phyloP scores from a whole-genome alignment of 352 stramenopile species.

The Pythium chondricola region DNA sequence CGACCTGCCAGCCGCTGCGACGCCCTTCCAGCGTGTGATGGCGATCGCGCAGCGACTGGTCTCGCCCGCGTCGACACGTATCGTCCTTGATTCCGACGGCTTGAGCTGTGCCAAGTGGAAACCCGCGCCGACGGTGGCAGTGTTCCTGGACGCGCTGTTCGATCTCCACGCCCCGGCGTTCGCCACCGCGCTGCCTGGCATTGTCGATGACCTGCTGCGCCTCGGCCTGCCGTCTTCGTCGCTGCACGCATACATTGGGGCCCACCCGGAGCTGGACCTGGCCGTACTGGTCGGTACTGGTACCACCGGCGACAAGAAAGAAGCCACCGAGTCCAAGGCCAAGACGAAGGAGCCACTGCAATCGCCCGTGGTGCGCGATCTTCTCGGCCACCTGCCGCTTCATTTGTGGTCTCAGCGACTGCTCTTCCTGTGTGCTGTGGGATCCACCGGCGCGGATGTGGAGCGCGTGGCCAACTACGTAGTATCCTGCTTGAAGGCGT shows the following conservation, averaged over 20 bases:
- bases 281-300: constrained; percentile 15
- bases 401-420: constrained; percentile 10
- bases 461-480: neutral
- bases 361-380: constrained; percentile 3
- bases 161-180: constrained; percentile 3
- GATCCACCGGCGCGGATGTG: neutral
- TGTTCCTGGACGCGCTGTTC: constrained; percentile 7
- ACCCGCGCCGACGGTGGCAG: neutral
- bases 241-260: constrained; percentile 48
- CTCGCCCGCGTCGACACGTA: neutral
- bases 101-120: neutral
- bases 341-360: too few relatives aligned
- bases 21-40: constrained; percentile 8
- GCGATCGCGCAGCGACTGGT: constrained; percentile 1
- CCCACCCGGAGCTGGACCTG: constrained; percentile 38
- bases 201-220: constrained; percentile 10
- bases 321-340: too few relatives aligned
- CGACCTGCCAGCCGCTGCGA: constrained; percentile 4
- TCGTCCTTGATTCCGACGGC: neutral
- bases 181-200: constrained; percentile 5
- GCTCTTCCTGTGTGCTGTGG: constrained; percentile 7
- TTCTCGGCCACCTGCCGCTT: constrained; percentile 6
- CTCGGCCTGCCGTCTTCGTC: constrained; percentile 21
- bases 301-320: constrained; percentile 10
- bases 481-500: too few relatives aligned